These are phyloP conservation scores for Lunasporangiospora selenospora DNA, from an alignment of 192 early-diverging fungal species.

Conservation along the genomic window DNA sequence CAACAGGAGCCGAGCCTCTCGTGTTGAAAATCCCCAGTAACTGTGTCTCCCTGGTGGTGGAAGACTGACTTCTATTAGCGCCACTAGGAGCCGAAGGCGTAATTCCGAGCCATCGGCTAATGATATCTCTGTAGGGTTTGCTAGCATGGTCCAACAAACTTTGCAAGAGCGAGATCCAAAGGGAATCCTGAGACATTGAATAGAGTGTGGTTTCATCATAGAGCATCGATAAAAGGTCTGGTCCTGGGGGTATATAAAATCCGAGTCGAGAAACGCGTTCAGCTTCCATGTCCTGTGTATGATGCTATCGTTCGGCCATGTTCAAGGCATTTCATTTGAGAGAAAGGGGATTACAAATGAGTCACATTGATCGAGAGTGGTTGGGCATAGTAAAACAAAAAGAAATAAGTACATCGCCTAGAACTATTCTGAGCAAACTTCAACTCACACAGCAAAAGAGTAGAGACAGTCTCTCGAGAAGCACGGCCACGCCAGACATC, in stretches of 20 bases:
- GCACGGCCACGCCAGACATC: conserved; percentile 16
- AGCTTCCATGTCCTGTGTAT: background rate
- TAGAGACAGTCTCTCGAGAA: conserved; percentile 24
- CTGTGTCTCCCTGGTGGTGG: too few species aligned
- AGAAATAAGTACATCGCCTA: too few species aligned
- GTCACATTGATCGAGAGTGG: too few species aligned
- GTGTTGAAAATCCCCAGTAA: too few species aligned
- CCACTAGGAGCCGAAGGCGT: conserved; percentile 5
- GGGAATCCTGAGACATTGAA: conserved; percentile 12
- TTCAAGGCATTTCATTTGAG: background rate
- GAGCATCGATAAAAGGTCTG: conserved; percentile 43
- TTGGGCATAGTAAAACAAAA: too few species aligned
- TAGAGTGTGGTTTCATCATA: conserved; percentile 30
- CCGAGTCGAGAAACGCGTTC: background rate
- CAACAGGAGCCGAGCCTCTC: too few species aligned
- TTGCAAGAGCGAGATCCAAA: conserved; percentile 27
- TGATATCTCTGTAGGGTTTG: conserved; percentile 46
- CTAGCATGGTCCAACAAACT: conserved; percentile 45
- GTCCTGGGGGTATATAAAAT: conserved; percentile 45
- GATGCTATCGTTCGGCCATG: conserved; percentile 7
- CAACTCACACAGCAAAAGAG: conserved; percentile 41
- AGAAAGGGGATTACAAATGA: background rate
- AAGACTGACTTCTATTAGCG: background rate
- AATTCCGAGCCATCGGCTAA: conserved; percentile 51
- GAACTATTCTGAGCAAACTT: too few species aligned